Evolutionary conservation across 306 rosid genomes (phyloP), one percentile per base, ranked within the genome.

Genomic region (Ziziphus jujuba): DNA sequence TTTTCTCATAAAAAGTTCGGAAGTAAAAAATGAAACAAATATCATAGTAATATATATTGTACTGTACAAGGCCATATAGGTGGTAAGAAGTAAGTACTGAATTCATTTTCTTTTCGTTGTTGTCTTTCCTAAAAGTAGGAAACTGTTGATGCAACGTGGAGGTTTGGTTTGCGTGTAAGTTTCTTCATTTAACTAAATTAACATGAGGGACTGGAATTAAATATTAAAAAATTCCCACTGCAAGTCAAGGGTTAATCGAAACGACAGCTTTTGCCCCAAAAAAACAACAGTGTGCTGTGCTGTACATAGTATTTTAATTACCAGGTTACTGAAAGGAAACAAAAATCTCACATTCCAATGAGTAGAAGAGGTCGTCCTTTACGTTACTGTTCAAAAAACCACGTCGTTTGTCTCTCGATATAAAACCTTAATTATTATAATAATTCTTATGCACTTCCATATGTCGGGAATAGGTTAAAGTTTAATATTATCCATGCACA

Each of bases 391-490:
- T 55, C 50, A 51, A 66, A 62, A 73, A 79, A 63, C 82, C 77
- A 70, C 50, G 38, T 74, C 66, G 24, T 52, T 71, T 73, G 75
- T 78, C 80, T 36, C 31, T 23, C 38, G 62, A 38, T 51, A 19
- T 40, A 28, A 17, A 44, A 23, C 21, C 7, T 12, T 17, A 19
- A 43, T 58, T 77, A 72, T 56, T 69, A 72, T 79, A 75, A 61
- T 63, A 48, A 28, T 28, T 28, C 63, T 50, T 74, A 68, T 73
- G 75, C 79, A 84, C 76, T 80, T 80, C 85, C 82, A 80, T 58
- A 68, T 83, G 77, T 66, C 77, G 74, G 82, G 62, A 54, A 65
- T 56, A 63, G 73, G 70, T 28, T 63, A 48, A 31, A 63, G 51
- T 73, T 40, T 61, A 65, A 76, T 28, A 78, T 67, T 74, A 81